These are phyloP conservation scores for Xerocomus potaroensis DNA, from an alignment of 768 basidiomycete species.

Conservation along the genomic window DNA sequence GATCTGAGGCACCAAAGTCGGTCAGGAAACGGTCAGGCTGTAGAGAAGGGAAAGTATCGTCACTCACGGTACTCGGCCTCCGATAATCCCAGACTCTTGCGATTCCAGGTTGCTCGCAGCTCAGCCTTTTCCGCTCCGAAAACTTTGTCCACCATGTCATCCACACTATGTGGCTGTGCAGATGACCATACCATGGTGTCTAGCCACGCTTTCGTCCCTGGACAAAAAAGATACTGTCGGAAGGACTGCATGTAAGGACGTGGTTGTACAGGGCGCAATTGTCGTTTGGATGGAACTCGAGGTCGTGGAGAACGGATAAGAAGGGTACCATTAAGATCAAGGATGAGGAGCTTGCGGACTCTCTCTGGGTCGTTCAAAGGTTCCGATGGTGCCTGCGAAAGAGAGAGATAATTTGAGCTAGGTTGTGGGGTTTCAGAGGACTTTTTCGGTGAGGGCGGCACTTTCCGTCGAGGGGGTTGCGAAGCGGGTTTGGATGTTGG, in stretches of 20 bases:
- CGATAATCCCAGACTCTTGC: slow-evolving; percentile 71
- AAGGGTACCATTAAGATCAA: slow-evolving; percentile 67
- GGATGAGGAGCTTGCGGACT: slow-evolving; percentile 61
- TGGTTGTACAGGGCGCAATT: slow-evolving; percentile 44
- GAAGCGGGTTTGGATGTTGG: background rate
- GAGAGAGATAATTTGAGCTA: slow-evolving; percentile 34
- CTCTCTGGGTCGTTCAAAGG: slow-evolving; percentile 21
- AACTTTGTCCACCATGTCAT: slow-evolving; percentile 63
- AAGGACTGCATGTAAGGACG: slow-evolving; percentile 68
- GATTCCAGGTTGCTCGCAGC: slow-evolving; percentile 70
- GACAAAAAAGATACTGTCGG: slow-evolving; percentile 57
- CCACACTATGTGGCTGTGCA: slow-evolving; percentile 76
- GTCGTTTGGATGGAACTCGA: slow-evolving; percentile 10
- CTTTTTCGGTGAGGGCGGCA: slow-evolving; percentile 1
- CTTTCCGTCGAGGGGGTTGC: background rate
- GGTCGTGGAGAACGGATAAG: slow-evolving; percentile 48
- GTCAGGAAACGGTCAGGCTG: background rate
- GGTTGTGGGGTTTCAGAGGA: slow-evolving; percentile 20
- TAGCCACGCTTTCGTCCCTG: slow-evolving; percentile 58
- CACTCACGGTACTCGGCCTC: slow-evolving; percentile 63
- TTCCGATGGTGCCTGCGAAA: slow-evolving; percentile 28
- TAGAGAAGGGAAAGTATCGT: background rate
- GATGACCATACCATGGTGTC: slow-evolving; percentile 90
- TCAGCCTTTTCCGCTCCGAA: slow-evolving; percentile 43
- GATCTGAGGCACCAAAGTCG: slow-evolving; percentile 4